Percentiles rank a stretch among this genome's conserved stretches.
phyloP scores from a whole-genome alignment of 2,329 filamentous ascomycete genomes.

The Chrysosporium keratinophilum region DNA sequence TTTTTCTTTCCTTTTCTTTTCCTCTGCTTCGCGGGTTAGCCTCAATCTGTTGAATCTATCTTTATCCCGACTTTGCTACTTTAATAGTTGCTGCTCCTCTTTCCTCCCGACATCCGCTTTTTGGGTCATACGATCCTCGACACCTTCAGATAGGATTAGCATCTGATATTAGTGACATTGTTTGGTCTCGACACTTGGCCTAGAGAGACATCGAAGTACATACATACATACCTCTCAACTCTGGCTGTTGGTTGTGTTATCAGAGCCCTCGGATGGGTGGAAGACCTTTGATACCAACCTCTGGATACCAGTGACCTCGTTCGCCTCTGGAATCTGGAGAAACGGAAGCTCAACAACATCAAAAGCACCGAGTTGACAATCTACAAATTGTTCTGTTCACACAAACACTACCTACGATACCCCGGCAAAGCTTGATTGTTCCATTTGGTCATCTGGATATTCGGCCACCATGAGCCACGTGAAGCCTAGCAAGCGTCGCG shows the following conservation, averaged over 20 bases:
- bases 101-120: not conserved
- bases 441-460: conserved; percentile 3
- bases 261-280: not conserved
- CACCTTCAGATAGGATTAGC: not conserved
- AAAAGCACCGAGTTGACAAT: not conserved
- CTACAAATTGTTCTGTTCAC: not conserved
- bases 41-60: not conserved
- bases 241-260: not conserved
- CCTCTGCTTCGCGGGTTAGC: not conserved
- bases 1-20: not conserved
- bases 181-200: too few species aligned
- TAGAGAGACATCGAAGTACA: too few species aligned
- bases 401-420: not conserved
- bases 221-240: not conserved
- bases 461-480: conserved; percentile 10
- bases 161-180: too few species aligned
- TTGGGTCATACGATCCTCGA: not conserved
- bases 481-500: conserved; percentile 11
- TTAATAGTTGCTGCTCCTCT: not conserved
- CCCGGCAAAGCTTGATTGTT: not conserved
- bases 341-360: not conserved
- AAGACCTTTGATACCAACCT: not conserved
- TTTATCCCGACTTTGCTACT: not conserved
- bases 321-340: not conserved
- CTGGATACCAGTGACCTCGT: not conserved